Evolutionary conservation across 225 moss, liverwort and hornwort genomes (phyloP).

Genomic region (Pseudisothecium myosuroides): DNA sequence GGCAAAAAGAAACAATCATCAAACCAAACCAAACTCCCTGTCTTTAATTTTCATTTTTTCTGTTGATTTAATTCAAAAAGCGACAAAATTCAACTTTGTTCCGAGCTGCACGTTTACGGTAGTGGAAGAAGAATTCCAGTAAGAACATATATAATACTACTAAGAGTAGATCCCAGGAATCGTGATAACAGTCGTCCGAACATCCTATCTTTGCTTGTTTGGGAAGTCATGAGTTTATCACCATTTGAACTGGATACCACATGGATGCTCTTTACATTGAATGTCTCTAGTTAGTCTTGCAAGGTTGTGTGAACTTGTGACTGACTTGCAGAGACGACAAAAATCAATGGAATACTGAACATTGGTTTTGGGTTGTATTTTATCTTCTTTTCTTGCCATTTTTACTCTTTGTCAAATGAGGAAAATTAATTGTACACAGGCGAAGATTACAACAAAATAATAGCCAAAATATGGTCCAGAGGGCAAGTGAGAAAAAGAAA

Average conservation of each 20-base stretch:
- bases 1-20: not conserved
- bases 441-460: not conserved
- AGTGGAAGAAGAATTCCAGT: not conserved
- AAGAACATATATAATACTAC: not conserved
- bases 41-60: not conserved
- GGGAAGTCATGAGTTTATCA: not conserved
- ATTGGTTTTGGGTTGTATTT: not conserved
- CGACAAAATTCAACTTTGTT: not conserved
- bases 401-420: not conserved
- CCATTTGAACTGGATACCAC: not conserved
- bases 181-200: not conserved
- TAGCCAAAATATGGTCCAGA: not conserved
- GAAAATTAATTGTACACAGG: not conserved
- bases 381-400: not conserved
- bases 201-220: not conserved
- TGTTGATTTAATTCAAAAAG: not conserved
- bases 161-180: slow-evolving; percentile 6
- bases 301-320: not conserved
- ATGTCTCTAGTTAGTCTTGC: not conserved
- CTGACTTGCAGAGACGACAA: not conserved
- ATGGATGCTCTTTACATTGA: not conserved
- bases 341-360: not conserved
- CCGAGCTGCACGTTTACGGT: not conserved
- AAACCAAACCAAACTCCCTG: not conserved
- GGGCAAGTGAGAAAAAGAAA: not conserved